Evolutionary conservation across 2,329 filamentous ascomycete species (phyloP), one percentile per base, ranked within the genome.

Genomic region (Paracorniculantispora psalliotae): DNA sequence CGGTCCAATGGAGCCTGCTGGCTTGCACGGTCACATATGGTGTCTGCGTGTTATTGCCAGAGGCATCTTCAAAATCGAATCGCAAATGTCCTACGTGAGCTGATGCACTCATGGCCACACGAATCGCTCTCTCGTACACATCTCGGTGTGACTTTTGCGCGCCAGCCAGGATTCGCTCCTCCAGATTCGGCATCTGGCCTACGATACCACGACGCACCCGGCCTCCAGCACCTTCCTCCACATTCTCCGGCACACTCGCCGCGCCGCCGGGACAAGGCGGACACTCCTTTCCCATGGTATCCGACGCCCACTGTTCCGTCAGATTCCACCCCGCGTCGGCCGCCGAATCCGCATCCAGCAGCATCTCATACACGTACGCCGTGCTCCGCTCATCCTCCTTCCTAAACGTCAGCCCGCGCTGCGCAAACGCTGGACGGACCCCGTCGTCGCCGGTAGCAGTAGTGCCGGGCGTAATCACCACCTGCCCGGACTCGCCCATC

Each of bases 401-500:
- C 0, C 62, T 63, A 57, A 80, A 79, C 2, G 67, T 63, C 28
- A 77, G 66, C 5, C 72, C 77, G 4, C 77, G 67, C 46, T 77
- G 69, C 44, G 73, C 66, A 61, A 80, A 80, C 8, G 73, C 62
- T 0, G 67, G 64, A 35, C 65, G 63, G 2, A 69, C 61, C 10
- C 21, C 23, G 10, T 69, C 64, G 10, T 71, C 70, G 44, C n/a
- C n/a, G n/a, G n/a, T n/a, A n/a, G n/a, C n/a, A n/a, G n/a, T n/a
- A n/a, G 76, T 66, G 0, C 77, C 75, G 0, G 77, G 73, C 41
- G 67, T 70, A 3, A 80, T 48, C 3, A 79, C 73, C 1, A 77
- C 69, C 63, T 79, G 77, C 7, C 78, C 77, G 12, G 73, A 70
- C 63, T 80, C 77, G 3, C 77, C 78, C 76, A 80, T 80, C 77